These are phyloP conservation scores for Yamadazyma sp. DNA, from an alignment of 805 yeast genomes.

Conservation along the genomic window DNA sequence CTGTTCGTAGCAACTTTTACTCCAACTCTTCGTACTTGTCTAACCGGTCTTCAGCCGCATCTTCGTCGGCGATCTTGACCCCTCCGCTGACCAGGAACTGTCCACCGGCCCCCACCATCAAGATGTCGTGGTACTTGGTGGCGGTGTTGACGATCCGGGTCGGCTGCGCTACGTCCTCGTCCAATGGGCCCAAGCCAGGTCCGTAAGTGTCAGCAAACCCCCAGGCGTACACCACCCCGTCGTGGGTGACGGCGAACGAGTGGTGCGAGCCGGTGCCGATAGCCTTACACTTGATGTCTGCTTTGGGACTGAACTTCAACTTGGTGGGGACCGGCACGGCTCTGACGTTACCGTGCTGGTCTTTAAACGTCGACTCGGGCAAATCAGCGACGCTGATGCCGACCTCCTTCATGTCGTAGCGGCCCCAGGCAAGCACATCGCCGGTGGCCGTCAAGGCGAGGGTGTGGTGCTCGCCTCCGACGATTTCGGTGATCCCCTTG, in stretches of 20 bases:
- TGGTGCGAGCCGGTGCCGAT: conserved; percentile 92
- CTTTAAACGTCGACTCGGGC: conserved; percentile 73
- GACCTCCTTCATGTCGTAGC: conserved; percentile 89
- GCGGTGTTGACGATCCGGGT: conserved; percentile 94
- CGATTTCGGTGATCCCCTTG: conserved; percentile 57
- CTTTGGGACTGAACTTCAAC: conserved; percentile 38
- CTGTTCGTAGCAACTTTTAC: no score
- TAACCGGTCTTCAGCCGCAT: conserved; percentile 45
- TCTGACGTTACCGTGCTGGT: conserved; percentile 76
- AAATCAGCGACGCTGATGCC: conserved; percentile 70
- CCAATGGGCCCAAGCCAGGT: conserved; percentile 90
- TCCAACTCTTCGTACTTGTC: conserved; percentile 55
- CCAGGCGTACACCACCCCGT: conserved; percentile 92
- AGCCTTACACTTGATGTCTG: conserved; percentile 33
- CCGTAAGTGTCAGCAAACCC: conserved; percentile 98
- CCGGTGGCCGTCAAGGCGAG: conserved; percentile 73
- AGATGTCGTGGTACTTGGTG: conserved; percentile 72
- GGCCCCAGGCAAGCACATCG: conserved; percentile 80
- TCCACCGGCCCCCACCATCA: conserved; percentile 88
- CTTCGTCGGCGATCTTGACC: conserved; percentile 55
- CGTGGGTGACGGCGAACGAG: conserved; percentile 77
- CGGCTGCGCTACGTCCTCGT: conserved; percentile 83
- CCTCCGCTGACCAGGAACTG: conserved; percentile 94
- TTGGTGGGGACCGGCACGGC: conserved; percentile 84
- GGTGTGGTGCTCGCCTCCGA: conserved; percentile 96